Evolutionary conservation across 495 filamentous ascomycete genomes (phyloP).

Genomic region (Hyaloscypha variabilis): DNA sequence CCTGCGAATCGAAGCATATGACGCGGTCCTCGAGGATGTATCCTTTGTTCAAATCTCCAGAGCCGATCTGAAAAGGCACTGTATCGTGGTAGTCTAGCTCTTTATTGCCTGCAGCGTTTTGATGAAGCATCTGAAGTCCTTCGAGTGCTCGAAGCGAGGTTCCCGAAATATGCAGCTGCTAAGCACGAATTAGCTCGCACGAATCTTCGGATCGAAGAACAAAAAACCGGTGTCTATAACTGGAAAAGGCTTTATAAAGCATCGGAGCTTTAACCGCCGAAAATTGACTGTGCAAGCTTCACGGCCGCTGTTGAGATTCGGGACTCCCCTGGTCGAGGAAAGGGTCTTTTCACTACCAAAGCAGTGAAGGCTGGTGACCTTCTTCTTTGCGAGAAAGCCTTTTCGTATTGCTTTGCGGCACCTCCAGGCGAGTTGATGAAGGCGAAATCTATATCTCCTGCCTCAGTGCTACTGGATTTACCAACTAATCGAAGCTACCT

Average conservation of each 20-base stretch:
- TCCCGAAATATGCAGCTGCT: slow-evolving; percentile 34
- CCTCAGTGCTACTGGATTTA: slow-evolving; percentile 30
- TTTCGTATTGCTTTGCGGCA: slow-evolving; percentile 37
- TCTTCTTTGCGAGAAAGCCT: slow-evolving; percentile 59
- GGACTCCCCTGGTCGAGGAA: slow-evolving; percentile 29
- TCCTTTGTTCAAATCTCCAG: slow-evolving; percentile 24
- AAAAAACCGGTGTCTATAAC: slow-evolving; percentile 44
- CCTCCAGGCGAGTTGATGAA: background rate
- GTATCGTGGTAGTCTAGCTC: slow-evolving; percentile 46
- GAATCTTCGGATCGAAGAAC: slow-evolving; percentile 36
- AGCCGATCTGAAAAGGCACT: slow-evolving; percentile 47
- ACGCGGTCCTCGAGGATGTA: slow-evolving; percentile 37
- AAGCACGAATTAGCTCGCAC: slow-evolving; percentile 37
- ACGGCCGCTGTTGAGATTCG: slow-evolving; percentile 35
- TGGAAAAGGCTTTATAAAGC: slow-evolving; percentile 42
- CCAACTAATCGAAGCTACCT: slow-evolving; percentile 25
- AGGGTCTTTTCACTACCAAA: slow-evolving; percentile 54
- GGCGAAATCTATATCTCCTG: slow-evolving; percentile 15
- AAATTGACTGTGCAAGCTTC: slow-evolving; percentile 52
- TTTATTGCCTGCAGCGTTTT: slow-evolving; percentile 47
- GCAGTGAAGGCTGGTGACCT: slow-evolving; percentile 55
- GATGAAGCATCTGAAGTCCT: slow-evolving; percentile 27
- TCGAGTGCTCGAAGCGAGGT: slow-evolving; percentile 38
- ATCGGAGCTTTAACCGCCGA: slow-evolving; percentile 19
- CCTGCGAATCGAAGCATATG: slow-evolving; percentile 36